These are phyloP conservation scores for Chamaecrista fasciculata DNA, from an alignment of 306 rosid species.

Conservation along the genomic window DNA sequence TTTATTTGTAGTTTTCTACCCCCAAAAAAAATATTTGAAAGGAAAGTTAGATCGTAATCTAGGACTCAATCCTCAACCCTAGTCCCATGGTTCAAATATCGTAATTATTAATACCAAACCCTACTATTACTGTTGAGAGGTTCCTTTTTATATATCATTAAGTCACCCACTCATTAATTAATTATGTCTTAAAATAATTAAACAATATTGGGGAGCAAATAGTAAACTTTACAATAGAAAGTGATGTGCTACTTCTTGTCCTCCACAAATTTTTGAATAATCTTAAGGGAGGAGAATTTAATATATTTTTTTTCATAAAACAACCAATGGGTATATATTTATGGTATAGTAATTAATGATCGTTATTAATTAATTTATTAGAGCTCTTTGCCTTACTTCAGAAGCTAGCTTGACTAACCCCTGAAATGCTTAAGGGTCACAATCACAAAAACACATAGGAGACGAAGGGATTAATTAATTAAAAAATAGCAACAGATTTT, in stretches of 20 bases:
- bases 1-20: no score
- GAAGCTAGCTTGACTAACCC: constrained; percentile 39
- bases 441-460: constrained; percentile 3
- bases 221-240: constrained; percentile 26
- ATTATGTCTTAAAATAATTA: no score
- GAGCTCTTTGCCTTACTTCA: constrained; percentile 28
- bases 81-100: constrained; percentile 12
- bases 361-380: no score
- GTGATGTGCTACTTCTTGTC: constrained; percentile 33
- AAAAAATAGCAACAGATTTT: not conserved
- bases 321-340: constrained; percentile 14
- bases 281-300: not conserved
- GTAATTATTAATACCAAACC: constrained; percentile 21
- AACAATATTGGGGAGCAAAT: constrained; percentile 39
- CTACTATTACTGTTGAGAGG: constrained; percentile 30
- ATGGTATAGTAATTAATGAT: not conserved
- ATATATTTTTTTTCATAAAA: constrained; percentile 6
- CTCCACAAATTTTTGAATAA: constrained; percentile 28
- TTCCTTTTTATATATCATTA: no score
- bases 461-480: not conserved
- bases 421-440: constrained; percentile 44
- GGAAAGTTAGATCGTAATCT: no score
- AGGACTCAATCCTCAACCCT: constrained; percentile 13
- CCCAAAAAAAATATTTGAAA: no score
- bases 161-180: constrained; percentile 21